Evolutionary conservation across 2,329 filamentous ascomycete species (phyloP), one percentile per base, ranked within the genome.

Genomic region (Helotiales sp.): DNA sequence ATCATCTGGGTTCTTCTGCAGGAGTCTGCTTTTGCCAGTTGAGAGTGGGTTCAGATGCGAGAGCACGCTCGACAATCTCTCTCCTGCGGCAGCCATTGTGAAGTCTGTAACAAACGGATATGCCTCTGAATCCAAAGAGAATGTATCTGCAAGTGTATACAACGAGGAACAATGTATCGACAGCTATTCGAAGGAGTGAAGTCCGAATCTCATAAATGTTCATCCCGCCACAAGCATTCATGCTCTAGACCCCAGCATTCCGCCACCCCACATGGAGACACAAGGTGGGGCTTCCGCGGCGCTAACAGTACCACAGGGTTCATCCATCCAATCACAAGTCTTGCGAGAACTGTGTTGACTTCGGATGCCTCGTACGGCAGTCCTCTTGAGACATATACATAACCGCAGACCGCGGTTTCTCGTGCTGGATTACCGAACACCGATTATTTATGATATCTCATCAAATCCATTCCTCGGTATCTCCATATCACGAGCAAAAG

Each of bases 1-100:
- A 78, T 98, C 93, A 74, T 98, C 93, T 66, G 92, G 84, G 74
- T 96, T 93, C 81, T 97, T 92, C 74, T 86, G 76, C 42, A 87
- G 78, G 44, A 88, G 74, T 73, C 78, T 82, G 60, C 82, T 81
- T 63, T 72, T 75, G 65, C 78, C 77, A 62, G 77, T 76, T 22
- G 54, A 55, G 12, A 38, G 27, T 13, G 64, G 61, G 31, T 70
- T 70, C n/a, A 77, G 57, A 60, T 77, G 75, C 57, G 69, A 71
- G 17, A 74, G 65, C 60, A 78, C 75, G 12, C 75, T 75, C 44
- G 60, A 53, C 4, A 69, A 57, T 56, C 66, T 57, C 47, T 65
- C 59, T 30, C 59, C 55, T 52, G 61, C 58, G 22, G 62, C 55
- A 22, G 59, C 51, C 66, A 69, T 68, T 3, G 40, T 63, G 50